A percentile compares a stretch with the other conserved stretches of the same genome.
Evolutionary conservation across 2,329 filamentous ascomycete genomes (phyloP).

Genomic region (Cordyceps fumosorosea): DNA sequence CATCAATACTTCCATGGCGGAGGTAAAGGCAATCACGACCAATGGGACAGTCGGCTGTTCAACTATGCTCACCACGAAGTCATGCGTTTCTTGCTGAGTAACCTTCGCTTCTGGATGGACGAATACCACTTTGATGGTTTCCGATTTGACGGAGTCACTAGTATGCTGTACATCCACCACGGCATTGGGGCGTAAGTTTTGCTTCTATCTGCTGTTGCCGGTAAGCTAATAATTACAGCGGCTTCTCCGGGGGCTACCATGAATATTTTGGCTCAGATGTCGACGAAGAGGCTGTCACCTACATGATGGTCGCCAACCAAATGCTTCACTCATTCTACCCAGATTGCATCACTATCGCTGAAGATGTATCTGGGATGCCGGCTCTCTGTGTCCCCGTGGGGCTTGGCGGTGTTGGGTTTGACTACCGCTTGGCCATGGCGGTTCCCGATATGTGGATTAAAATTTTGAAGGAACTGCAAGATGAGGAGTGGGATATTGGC

Average conservation of each 20-base stretch:
- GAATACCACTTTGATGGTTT: slow-evolving; percentile 96
- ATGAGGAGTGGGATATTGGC: slow-evolving; percentile 86
- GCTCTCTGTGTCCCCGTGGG: slow-evolving; percentile 83
- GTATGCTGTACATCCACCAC: slow-evolving; percentile 94
- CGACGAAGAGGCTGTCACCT: slow-evolving; percentile 89
- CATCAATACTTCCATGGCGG: slow-evolving; percentile 95
- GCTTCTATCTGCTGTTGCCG: background rate
- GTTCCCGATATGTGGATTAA: slow-evolving; percentile 99
- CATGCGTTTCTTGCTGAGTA: slow-evolving; percentile 89
- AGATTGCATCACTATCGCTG: slow-evolving; percentile 81
- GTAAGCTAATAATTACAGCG: slow-evolving; percentile 45
- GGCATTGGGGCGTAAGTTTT: slow-evolving; percentile 83
- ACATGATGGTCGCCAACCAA: slow-evolving; percentile 94
- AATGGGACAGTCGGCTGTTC: slow-evolving; percentile 95
- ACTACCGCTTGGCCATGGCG: slow-evolving; percentile 96
- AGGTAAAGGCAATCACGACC: slow-evolving; percentile 74
- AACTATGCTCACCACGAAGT: slow-evolving; percentile 97
- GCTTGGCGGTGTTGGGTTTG: slow-evolving; percentile 88
- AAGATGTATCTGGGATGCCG: slow-evolving; percentile 98
- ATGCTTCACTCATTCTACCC: slow-evolving; percentile 90
- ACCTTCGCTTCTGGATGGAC: slow-evolving; percentile 98
- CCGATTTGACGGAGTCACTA: slow-evolving; percentile 95
- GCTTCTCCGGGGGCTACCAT: slow-evolving; percentile 95
- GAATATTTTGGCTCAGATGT: slow-evolving; percentile 90
- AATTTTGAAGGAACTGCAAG: slow-evolving; percentile 86